A percentile compares a stretch with the other conserved stretches of the same genome.
These are phyloP conservation scores for Sporothrix pseudoabietina DNA, from an alignment of 2,329 filamentous ascomycete species.

Conservation along the genomic window DNA sequence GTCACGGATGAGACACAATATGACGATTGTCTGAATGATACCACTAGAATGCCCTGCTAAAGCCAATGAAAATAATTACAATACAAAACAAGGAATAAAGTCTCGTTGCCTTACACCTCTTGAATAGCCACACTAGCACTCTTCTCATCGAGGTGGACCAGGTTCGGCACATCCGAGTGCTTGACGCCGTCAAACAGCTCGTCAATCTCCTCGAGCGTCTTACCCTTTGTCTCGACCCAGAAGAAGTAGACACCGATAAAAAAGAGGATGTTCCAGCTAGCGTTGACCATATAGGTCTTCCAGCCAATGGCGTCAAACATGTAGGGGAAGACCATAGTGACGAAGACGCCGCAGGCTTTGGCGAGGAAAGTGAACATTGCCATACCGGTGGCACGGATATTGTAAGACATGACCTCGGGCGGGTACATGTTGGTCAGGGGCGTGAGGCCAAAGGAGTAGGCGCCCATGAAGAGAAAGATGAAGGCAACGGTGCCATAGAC, in stretches of 20 bases:
- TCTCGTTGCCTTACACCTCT: background rate
- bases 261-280: constrained; percentile 47
- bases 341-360: constrained; percentile 49
- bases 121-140: background rate
- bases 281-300: constrained; percentile 55
- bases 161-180: constrained; percentile 9
- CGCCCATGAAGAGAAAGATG: constrained; percentile 57
- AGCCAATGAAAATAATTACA: no score
- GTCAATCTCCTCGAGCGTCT: constrained; percentile 32
- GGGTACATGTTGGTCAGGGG: constrained; percentile 52
- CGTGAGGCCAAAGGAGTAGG: constrained; percentile 55
- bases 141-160: background rate
- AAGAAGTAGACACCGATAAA: constrained; percentile 50
- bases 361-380: constrained; percentile 49
- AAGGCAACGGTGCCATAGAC: constrained; percentile 45
- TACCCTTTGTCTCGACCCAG: constrained; percentile 50
- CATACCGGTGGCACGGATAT: constrained; percentile 47
- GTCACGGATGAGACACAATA: no score
- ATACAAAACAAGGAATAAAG: background rate
- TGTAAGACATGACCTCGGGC: constrained; percentile 47
- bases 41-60: no score
- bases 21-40: no score
- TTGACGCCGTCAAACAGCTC: constrained; percentile 16
- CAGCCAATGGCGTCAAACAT: constrained; percentile 52
- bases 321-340: constrained; percentile 49